Conservation (phyloP, 441 rosid genomes). For the Pelargonium australe region DNA sequence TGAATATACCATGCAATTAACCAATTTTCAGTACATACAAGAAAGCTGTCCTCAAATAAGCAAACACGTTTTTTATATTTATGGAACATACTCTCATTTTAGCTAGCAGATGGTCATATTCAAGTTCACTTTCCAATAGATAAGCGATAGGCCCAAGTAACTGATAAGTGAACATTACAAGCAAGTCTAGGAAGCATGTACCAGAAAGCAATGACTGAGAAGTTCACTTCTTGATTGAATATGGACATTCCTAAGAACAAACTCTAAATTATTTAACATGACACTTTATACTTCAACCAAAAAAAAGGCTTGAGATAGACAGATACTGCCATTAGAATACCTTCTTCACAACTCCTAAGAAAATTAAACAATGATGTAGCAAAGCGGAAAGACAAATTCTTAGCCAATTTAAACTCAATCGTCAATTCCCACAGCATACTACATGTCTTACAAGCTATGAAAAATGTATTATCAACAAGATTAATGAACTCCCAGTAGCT, state of each 20-base stretch:
- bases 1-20: conserved; percentile 34
- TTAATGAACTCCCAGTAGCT: background rate
- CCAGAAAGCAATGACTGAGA: background rate
- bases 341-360: background rate
- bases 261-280: background rate
- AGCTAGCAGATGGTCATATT: background rate
- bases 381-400: background rate
- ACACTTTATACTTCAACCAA: background rate
- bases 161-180: background rate
- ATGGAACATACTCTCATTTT: background rate
- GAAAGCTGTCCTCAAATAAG: no score
- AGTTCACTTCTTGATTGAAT: background rate
- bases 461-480: background rate
- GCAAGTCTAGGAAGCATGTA: background rate
- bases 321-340: background rate
- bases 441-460: background rate
- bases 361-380: background rate
- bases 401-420: background rate
- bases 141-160: background rate
- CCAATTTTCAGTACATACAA: conserved; percentile 3
- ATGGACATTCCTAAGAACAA: background rate
- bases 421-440: background rate
- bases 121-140: background rate
- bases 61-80: no score
- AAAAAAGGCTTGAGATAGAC: background rate